A percentile compares a stretch with the other conserved stretches of the same genome.
Conservation (phyloP, 2,329 filamentous ascomycete species). For the Chalara sp. region DNA sequence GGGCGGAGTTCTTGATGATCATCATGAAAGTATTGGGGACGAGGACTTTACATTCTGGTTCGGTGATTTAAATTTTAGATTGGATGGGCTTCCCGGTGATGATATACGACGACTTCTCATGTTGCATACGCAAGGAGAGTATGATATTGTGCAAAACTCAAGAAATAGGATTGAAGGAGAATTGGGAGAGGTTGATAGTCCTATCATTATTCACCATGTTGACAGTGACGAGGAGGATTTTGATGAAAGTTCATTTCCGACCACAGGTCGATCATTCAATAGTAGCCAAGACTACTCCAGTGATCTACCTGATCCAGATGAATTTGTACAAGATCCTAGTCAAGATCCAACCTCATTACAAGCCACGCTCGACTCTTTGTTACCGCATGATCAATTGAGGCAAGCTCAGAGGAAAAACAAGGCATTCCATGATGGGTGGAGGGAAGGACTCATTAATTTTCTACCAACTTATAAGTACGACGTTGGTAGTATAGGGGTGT, state of each 20-base stretch:
- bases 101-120: conserved; percentile 82
- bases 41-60: conserved; percentile 97
- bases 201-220: conserved; percentile 36
- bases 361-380: conserved; percentile 77
- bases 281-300: conserved; percentile 30
- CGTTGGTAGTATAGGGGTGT: conserved; percentile 82
- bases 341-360: conserved; percentile 82
- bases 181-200: conserved; percentile 38
- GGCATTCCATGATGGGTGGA: conserved; percentile 86
- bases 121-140: conserved; percentile 75
- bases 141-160: conserved; percentile 46
- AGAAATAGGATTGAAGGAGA: conserved; percentile 26
- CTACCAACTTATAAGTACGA: conserved; percentile 98
- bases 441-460: conserved; percentile 81
- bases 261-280: conserved; percentile 21
- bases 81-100: conserved; percentile 81
- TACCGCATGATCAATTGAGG: conserved; percentile 83
- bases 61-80: conserved; percentile 89
- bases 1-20: conserved; percentile 57
- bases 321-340: conserved; percentile 59
- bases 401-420: conserved; percentile 69
- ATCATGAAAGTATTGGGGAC: conserved; percentile 67
- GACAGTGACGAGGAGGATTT: conserved; percentile 44
- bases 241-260: conserved; percentile 24
- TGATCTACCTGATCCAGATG: conserved; percentile 53